phyloP scores from a whole-genome alignment of 805 yeast species.

The Starmerella davenportii region DNA sequence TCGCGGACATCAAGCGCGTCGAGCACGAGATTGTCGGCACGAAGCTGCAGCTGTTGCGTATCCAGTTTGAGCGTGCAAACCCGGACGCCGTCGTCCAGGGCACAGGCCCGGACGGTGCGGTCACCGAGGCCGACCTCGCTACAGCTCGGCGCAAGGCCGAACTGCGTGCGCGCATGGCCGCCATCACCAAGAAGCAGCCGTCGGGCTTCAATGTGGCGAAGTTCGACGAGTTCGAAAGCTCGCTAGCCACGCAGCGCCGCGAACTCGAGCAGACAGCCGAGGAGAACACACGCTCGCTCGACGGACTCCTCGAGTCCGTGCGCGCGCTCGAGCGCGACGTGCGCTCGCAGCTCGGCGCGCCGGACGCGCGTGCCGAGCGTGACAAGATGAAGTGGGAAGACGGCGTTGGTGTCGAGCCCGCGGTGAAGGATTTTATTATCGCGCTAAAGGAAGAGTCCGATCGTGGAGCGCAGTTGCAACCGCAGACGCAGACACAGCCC shows the following conservation, averaged over 20 bases:
- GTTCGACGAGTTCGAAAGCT: conserved; percentile 37
- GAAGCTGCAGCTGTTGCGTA: conserved; percentile 45
- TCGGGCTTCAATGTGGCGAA: conserved; percentile 25
- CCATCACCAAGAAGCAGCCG: conserved; percentile 61
- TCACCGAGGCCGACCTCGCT: conserved; percentile 67
- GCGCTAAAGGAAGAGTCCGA: background rate
- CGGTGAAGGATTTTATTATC: conserved; percentile 44
- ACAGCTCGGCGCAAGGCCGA: conserved; percentile 65
- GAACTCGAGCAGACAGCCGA: conserved; percentile 36
- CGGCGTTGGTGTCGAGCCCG: conserved; percentile 59
- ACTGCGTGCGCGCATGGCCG: conserved; percentile 76
- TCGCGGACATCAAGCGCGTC: conserved; percentile 41
- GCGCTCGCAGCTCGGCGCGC: conserved; percentile 26
- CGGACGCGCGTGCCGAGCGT: conserved; percentile 22
- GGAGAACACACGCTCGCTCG: conserved; percentile 40
- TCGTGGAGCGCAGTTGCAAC: too few species aligned
- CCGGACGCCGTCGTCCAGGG: conserved; percentile 61
- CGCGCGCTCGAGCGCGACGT: conserved; percentile 40
- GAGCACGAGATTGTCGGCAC: conserved; percentile 53
- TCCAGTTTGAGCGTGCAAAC: conserved; percentile 37
- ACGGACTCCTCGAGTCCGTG: conserved; percentile 57
- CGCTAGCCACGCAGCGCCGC: conserved; percentile 35
- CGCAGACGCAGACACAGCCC: background rate
- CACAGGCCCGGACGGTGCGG: conserved; percentile 70
- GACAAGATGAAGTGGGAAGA: conserved; percentile 62